These are phyloP conservation scores for Wilhelminamyces savonicus DNA, from an alignment of 805 yeast genomes.

Conservation along the genomic window DNA sequence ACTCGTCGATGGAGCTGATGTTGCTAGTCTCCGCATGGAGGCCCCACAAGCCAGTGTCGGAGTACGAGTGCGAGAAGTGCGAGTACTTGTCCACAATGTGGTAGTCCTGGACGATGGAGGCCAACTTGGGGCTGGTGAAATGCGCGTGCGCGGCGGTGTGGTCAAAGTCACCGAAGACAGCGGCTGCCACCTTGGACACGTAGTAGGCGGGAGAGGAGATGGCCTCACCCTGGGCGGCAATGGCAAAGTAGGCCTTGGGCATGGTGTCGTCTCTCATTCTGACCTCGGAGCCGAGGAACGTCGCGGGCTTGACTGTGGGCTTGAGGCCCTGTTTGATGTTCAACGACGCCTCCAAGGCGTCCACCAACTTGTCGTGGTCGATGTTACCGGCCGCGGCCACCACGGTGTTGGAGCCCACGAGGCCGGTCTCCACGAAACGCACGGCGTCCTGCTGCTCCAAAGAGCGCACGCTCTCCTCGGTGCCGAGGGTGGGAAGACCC, in stretches of 20 bases:
- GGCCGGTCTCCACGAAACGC: conserved; percentile 50
- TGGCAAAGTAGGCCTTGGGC: conserved; percentile 72
- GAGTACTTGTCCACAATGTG: conserved; percentile 66
- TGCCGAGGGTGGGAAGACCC: conserved; percentile 73
- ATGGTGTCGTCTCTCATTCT: conserved; percentile 84
- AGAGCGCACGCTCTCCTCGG: conserved; percentile 53
- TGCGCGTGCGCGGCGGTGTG: conserved; percentile 48
- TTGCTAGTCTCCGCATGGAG: conserved; percentile 61
- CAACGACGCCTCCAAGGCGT: conserved; percentile 50
- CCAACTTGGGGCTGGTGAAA: conserved; percentile 58
- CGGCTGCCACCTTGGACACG: conserved; percentile 69
- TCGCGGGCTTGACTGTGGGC: conserved; percentile 43
- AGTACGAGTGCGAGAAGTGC: conserved; percentile 68
- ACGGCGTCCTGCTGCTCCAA: conserved; percentile 54
- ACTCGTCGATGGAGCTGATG: conserved; percentile 60
- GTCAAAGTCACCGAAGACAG: conserved; percentile 46
- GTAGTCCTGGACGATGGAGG: conserved; percentile 63
- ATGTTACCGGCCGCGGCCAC: conserved; percentile 69
- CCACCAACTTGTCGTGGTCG: conserved; percentile 63
- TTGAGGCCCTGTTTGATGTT: conserved; percentile 46
- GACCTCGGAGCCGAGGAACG: conserved; percentile 81
- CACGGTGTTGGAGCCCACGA: conserved; percentile 59
- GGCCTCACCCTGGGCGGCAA: conserved; percentile 72
- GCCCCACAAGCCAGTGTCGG: conserved; percentile 83
- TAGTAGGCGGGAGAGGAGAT: conserved; percentile 56